phyloP scores from a whole-genome alignment of 305 asterid species.

The Ajuga reptans region DNA sequence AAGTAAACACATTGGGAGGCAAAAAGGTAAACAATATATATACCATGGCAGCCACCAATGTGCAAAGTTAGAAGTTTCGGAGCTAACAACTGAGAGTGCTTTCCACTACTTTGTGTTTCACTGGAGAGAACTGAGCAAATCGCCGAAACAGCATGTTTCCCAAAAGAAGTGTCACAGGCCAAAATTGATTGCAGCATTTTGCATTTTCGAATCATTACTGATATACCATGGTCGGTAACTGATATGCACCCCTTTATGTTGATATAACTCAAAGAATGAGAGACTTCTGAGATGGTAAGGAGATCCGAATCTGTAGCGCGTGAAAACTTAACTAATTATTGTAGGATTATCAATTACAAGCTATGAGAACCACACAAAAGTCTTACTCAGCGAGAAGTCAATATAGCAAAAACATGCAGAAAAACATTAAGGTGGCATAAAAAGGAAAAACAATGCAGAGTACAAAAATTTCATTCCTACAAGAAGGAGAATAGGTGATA shows the following conservation, averaged over 20 bases:
- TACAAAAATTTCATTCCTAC: neutral
- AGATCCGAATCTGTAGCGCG: constrained; percentile 58
- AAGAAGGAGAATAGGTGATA: neutral
- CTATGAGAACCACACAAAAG: neutral
- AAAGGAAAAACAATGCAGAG: neutral
- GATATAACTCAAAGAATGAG: constrained; percentile 46
- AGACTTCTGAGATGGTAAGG: constrained; percentile 43
- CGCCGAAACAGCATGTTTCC: constrained; percentile 44
- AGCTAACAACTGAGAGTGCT: constrained; percentile 29
- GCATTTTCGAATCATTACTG: constrained; percentile 53
- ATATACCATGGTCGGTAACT: constrained; percentile 66
- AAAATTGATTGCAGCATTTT: constrained; percentile 48
- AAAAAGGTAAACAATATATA: constrained; percentile 19
- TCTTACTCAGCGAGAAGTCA: neutral
- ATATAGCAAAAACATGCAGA: neutral
- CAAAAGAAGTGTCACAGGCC: constrained; percentile 72
- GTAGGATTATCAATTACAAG: constrained; percentile 9
- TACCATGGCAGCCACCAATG: constrained; percentile 78
- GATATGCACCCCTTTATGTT: constrained; percentile 71
- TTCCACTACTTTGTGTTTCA: constrained; percentile 24
- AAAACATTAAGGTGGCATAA: neutral
- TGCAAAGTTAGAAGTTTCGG: constrained; percentile 50
- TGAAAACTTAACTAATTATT: constrained; percentile 18
- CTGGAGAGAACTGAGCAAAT: constrained; percentile 43
- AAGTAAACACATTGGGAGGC: constrained; percentile 3